Evolutionary conservation across 139 green algal genomes (phyloP).

Genomic region (Deuterostichococcus epilithicus): DNA sequence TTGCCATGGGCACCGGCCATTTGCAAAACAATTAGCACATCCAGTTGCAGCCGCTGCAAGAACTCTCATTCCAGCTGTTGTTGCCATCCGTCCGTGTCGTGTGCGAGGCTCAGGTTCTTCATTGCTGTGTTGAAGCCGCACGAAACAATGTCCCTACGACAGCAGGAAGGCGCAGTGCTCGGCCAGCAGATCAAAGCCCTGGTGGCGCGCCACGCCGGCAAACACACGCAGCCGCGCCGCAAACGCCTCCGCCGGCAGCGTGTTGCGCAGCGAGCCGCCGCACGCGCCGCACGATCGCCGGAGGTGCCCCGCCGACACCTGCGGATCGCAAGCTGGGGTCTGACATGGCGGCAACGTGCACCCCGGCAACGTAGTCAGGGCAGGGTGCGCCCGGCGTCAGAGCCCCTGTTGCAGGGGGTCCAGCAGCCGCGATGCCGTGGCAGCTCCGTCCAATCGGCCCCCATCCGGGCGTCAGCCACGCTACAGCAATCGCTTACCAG

Average conservation of each 20-base stretch:
- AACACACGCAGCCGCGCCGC: constrained; percentile 51
- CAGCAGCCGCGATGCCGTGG: neutral
- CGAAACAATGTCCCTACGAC: too few species aligned
- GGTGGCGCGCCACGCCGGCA: constrained; percentile 53
- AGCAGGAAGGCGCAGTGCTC: constrained; percentile 43
- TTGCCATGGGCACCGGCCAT: too few species aligned
- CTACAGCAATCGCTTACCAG: neutral
- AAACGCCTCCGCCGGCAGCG: constrained; percentile 22
- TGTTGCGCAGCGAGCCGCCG: constrained; percentile 50
- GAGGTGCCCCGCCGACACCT: constrained; percentile 49
- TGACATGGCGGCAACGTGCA: neutral
- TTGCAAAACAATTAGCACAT: too few species aligned
- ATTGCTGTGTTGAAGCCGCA: too few species aligned
- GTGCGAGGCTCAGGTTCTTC: too few species aligned
- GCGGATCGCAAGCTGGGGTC: neutral
- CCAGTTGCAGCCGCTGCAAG: too few species aligned
- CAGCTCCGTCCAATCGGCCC: too few species aligned
- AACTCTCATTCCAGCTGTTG: too few species aligned
- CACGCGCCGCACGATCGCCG: constrained; percentile 53
- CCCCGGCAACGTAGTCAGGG: neutral
- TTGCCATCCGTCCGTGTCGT: too few species aligned
- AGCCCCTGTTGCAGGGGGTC: neutral
- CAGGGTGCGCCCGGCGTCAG: neutral
- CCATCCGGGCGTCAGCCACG: neutral
- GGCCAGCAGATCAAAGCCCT: constrained; percentile 56